These are phyloP conservation scores for Rhizophagus sp. DNA, from an alignment of 192 early-diverging fungal species.

Conservation along the genomic window DNA sequence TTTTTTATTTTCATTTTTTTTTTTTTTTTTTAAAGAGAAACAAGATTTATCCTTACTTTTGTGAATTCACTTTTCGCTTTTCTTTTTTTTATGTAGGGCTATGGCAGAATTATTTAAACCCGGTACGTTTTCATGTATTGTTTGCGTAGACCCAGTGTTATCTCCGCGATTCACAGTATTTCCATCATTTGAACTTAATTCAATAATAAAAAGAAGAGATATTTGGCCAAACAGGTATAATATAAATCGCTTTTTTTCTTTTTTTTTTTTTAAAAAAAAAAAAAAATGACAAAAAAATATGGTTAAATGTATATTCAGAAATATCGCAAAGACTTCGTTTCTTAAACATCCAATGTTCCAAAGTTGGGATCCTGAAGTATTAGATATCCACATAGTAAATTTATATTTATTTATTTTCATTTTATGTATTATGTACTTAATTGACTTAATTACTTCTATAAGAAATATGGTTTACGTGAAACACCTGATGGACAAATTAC, in stretches of 20 bases:
- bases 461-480: slow-evolving; percentile 51
- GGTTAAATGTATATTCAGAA: slow-evolving; percentile 22
- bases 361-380: slow-evolving; percentile 48
- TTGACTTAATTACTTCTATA: neutral
- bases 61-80: neutral
- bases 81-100: slow-evolving; percentile 19
- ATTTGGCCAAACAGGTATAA: slow-evolving; percentile 45
- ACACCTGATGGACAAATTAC: slow-evolving; percentile 40
- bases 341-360: slow-evolving; percentile 39
- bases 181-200: slow-evolving; percentile 26
- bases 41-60: slow-evolving; percentile 3
- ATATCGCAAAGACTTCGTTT: slow-evolving; percentile 31
- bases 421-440: neutral
- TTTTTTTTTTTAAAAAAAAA: neutral
- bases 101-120: slow-evolving; percentile 36
- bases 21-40: no score
- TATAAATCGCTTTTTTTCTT: neutral
- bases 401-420: neutral
- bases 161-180: slow-evolving; percentile 25
- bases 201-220: slow-evolving; percentile 44
- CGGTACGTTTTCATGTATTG: slow-evolving; percentile 37
- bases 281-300: neutral
- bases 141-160: slow-evolving; percentile 40
- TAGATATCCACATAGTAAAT: slow-evolving; percentile 57
- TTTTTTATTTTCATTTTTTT: no score